These are phyloP conservation scores for Kalanchoe fedtschenkoi DNA, from an alignment of 164 flowering plant genomes.

Conservation along the genomic window DNA sequence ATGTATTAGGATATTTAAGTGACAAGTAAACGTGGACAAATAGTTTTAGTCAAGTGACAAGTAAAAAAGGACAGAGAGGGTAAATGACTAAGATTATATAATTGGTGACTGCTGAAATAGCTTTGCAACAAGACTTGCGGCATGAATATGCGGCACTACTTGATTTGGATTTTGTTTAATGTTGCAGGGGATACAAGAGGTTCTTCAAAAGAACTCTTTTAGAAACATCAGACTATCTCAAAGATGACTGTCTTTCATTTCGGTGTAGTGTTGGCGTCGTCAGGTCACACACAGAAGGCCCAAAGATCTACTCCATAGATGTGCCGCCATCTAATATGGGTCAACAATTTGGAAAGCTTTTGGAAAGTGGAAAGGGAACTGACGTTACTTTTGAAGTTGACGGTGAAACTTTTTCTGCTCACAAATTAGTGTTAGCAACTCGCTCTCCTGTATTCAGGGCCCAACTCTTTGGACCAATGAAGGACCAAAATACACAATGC, in stretches of 20 bases:
- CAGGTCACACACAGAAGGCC: constrained; percentile 69
- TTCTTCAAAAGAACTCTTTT: constrained; percentile 61
- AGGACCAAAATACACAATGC: constrained; percentile 41
- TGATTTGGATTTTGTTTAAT: constrained; percentile 2
- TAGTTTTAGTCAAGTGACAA: too few species aligned
- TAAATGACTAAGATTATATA: neutral
- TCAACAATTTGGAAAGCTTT: constrained; percentile 63
- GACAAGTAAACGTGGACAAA: too few species aligned
- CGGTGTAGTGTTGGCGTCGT: constrained; percentile 85
- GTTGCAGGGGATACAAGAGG: constrained; percentile 83
- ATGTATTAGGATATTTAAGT: too few species aligned
- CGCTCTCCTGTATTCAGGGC: constrained; percentile 92
- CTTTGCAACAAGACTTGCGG: neutral
- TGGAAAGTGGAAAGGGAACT: constrained; percentile 64
- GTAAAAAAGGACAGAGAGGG: too few species aligned
- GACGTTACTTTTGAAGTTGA: constrained; percentile 75
- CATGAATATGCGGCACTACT: neutral
- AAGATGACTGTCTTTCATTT: constrained; percentile 73
- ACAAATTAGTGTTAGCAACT: constrained; percentile 80
- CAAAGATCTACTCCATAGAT: constrained; percentile 54
- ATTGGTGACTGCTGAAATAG: neutral
- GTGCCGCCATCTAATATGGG: constrained; percentile 66
- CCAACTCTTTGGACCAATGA: constrained; percentile 79
- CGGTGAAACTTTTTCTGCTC: constrained; percentile 65
- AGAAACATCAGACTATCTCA: constrained; percentile 80